Base-by-base conservation (phyloP, 371 early-diverging fungal genomes). In the Saksenaea vasiformis region DNA sequence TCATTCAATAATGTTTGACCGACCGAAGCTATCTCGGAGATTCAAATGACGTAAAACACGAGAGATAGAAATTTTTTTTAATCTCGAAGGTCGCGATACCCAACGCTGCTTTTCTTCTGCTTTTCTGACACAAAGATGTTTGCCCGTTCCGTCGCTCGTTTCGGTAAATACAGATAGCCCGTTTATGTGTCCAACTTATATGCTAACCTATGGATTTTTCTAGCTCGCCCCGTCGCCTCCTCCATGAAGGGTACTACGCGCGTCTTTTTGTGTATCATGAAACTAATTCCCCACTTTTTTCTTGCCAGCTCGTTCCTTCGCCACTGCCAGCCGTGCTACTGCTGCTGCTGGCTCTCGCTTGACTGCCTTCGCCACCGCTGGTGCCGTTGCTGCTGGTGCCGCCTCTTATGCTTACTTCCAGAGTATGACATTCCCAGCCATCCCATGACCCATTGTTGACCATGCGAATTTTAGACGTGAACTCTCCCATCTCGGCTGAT, bases 391-490 rank as follows among this genome's bases (percentile, higher is more conserved):
- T 38, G 84, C 78, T 47, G 83, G 78, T 44, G 79, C 67, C 47
- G 75, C 77, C 56, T 70, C 83, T 51, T 78, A 81, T 31, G 84
- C 80, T 59, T 85, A 76, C 69, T 60, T 63, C 55, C 76, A 75
- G 62, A 68, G 80, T 75, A 75, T 61, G 43, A 54, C 44, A 54
- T 37, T 27, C 55, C 47, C 35, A 51, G 41, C 27, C 36, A 22
- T 35, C 39, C 34, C 10, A 38, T 37, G 53, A 34, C 10, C 22
- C 11, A 54, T 53, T 17, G 24, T 9, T 54, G 22, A 47, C 22
- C 61, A 10, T 54, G 11, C 22, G 28, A n/a, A n/a, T n/a, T 51
- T 26, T 57, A 73, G 73, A 65, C 60, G 60, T 54, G 44, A 64
- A 72, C 31, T 26, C 74, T 57, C 74, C 69, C 58, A 60, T 80